Evolutionary conservation across 2,329 filamentous ascomycete genomes (phyloP).

Genomic region (Nectriaceae sp.): DNA sequence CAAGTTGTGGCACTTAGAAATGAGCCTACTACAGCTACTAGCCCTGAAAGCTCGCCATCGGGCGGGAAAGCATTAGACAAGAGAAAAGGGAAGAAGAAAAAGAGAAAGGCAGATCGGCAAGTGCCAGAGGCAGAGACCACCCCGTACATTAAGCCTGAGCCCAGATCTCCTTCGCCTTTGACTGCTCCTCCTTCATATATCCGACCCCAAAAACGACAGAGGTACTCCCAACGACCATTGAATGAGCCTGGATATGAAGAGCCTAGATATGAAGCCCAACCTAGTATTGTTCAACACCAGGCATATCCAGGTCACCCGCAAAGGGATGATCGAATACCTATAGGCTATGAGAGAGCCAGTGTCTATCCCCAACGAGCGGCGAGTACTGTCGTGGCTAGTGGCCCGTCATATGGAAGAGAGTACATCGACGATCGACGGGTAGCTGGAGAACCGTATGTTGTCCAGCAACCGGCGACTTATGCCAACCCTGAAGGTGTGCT

Average conservation of each 20-base stretch:
- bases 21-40: conserved; percentile 50
- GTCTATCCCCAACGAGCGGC: conserved; percentile 26
- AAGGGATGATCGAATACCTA: conserved; percentile 32
- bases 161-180: conserved; percentile 63
- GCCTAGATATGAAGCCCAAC: conserved; percentile 44
- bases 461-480: conserved; percentile 40
- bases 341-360: conserved; percentile 35
- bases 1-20: conserved; percentile 61
- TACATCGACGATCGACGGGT: conserved; percentile 36
- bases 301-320: conserved; percentile 31
- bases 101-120: conserved; percentile 54
- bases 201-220: conserved; percentile 59
- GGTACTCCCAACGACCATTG: conserved; percentile 46
- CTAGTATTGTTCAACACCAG: conserved; percentile 34
- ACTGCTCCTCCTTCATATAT: conserved; percentile 53
- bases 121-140: conserved; percentile 48
- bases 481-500: conserved; percentile 26
- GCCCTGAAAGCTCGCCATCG: conserved; percentile 62
- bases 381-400: conserved; percentile 27
- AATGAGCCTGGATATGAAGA: conserved; percentile 35
- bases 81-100: conserved; percentile 53
- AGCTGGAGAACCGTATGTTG: conserved; percentile 32
- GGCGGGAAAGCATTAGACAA: conserved; percentile 50
- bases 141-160: conserved; percentile 65
- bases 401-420: conserved; percentile 34